A percentile compares a stretch with the other conserved stretches of the same genome.
phyloP scores from a whole-genome alignment of 192 early-diverging fungal species.

The Backusella australiensis region DNA sequence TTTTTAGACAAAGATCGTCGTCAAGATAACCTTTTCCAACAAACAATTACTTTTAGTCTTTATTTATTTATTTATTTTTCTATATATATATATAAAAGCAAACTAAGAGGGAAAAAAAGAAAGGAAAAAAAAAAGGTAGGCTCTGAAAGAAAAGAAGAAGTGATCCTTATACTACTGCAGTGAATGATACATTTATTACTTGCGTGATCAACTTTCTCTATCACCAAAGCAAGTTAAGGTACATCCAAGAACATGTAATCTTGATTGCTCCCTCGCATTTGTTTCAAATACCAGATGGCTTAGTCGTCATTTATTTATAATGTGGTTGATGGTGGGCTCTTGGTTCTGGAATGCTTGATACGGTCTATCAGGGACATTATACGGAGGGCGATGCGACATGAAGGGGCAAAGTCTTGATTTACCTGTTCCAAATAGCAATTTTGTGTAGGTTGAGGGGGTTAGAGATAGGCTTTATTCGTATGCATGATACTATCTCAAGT shows the following conservation, averaged over 20 bases:
- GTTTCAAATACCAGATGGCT: background rate
- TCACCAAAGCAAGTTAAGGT: background rate
- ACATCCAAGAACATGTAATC: background rate
- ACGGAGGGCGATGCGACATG: background rate
- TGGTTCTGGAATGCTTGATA: background rate
- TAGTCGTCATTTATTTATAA: background rate
- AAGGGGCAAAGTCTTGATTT: background rate
- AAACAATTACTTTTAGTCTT: background rate
- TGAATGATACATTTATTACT: background rate
- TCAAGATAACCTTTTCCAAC: background rate
- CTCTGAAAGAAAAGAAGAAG: background rate
- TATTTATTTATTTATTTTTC: background rate
- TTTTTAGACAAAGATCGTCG: constrained; percentile 5
- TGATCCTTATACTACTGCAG: background rate
- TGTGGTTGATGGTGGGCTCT: background rate
- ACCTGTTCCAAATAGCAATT: background rate
- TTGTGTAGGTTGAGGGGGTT: background rate
- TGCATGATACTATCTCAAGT: constrained; percentile 4
- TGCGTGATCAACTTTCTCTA: background rate
- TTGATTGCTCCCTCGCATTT: background rate
- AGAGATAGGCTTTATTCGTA: background rate
- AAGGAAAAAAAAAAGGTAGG: background rate
- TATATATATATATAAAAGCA: background rate
- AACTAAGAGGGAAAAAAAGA: background rate
- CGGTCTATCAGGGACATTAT: background rate